Base-by-base conservation (phyloP, 192 early-diverging fungal species). In the Entophlyctis luteolus region DNA sequence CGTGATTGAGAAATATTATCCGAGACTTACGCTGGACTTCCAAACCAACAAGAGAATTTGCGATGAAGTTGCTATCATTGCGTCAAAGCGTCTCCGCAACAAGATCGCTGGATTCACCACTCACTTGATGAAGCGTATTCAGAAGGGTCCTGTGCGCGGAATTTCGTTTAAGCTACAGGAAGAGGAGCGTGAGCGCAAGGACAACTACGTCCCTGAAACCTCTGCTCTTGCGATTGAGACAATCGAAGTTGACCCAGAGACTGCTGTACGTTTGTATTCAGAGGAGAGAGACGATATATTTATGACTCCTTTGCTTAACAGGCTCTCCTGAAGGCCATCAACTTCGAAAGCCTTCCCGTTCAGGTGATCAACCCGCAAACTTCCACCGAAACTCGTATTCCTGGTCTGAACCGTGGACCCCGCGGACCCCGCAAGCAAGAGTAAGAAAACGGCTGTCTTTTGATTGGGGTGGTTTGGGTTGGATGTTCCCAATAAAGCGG, bases 131-230 rank as follows among this genome's bases (percentile, higher is more conserved):
- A 91, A 92, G 87, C 94, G 97, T 84, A 98, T 99, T 75, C 90
- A 95, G 81, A 88, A 89, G 68, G 95, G 97, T 49, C 97, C 97
- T 67, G 97, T 99, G 62, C 93, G 92, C 77, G 97, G 97, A 75
- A 99, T 99, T 72, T 99, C 97, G 67, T 99, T 98, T 95, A 99
- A 99, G 91, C 89, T 99, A 66, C 97, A 99, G 89, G 97, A 99
- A 82, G 97, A 99, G 84, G 97, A 99, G 85, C 91, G 97, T 82
- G 97, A 99, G 86, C 90, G 95, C 77, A 96, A 94, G 88, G 97
- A 99, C 79, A 94, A 99, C 88, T 99, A 92, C 77, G 94, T 99
- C 67, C 97, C 97, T 58, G 97, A 99, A 72, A 83, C 94, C 76
- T 99, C 97, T 66, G 97, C 95, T 73, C 87, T 99, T 67, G 90